Conservation (phyloP, 345 rosid genomes). For the Cochlearia excelsa region DNA sequence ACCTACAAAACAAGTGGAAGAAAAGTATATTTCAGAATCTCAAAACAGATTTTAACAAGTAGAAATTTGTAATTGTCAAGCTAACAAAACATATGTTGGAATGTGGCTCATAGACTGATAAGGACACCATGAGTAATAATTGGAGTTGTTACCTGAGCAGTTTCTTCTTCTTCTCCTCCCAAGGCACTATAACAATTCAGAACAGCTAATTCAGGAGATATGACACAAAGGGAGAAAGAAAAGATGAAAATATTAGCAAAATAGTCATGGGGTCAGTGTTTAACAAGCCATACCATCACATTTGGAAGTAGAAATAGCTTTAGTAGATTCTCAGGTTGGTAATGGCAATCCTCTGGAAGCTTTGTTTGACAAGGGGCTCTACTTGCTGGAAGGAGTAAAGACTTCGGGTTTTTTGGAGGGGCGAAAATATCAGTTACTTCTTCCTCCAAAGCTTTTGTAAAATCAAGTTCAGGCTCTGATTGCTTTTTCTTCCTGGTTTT, state of each 20-base stretch:
- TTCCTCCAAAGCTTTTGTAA: constrained; percentile 67
- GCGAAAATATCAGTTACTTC: constrained; percentile 60
- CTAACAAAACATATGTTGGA: constrained; percentile 10
- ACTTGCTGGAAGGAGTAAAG: constrained; percentile 69
- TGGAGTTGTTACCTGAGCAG: constrained; percentile 49
- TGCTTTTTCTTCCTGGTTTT: constrained; percentile 62
- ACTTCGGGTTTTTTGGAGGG: constrained; percentile 80
- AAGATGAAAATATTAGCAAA: background rate
- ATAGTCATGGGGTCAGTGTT: background rate
- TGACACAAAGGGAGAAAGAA: constrained; percentile 12
- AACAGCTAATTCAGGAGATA: constrained; percentile 33
- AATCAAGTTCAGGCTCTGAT: constrained; percentile 67
- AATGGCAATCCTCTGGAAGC: constrained; percentile 98
- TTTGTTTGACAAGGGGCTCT: constrained; percentile 56
- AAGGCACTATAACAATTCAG: constrained; percentile 59
- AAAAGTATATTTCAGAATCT: background rate
- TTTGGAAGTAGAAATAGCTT: constrained; percentile 85
- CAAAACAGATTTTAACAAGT: constrained; percentile 1
- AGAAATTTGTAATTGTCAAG: constrained; percentile 3
- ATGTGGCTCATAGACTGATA: constrained; percentile 10
- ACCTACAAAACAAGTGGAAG: constrained; percentile 39
- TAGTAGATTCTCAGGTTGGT: constrained; percentile 86
- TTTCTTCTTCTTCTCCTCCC: constrained; percentile 64
- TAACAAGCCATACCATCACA: constrained; percentile 53
- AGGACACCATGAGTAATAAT: constrained; percentile 9